Base-by-base conservation (phyloP, 1,284 basidiomycete species). In the Phellopilus nigrolimitatus region DNA sequence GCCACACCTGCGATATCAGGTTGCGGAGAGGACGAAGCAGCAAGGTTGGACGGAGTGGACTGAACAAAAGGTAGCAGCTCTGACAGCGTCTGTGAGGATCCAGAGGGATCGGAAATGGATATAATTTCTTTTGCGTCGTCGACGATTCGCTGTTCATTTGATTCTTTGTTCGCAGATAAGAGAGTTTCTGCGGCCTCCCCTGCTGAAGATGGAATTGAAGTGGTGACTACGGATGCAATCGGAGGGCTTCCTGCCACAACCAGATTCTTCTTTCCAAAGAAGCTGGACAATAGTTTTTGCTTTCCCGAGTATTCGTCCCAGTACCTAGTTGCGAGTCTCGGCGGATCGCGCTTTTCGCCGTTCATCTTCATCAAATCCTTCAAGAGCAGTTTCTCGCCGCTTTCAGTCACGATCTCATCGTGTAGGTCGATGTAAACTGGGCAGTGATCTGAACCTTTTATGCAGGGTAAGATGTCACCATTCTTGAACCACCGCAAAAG, bases 391-490 rank as follows among this genome's bases (percentile, higher is more conserved):
- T 59, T 73, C 30, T 71, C 68, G 0, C 88, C 85, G 5, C 77
- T 71, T 0, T 71, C 63, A 22, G 77, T 70, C 3, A 70, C 70
- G 48, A 95, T 87, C 57, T 86, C 75, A 58, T 98, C 92, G 60
- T 89, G 76, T 9, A 99, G 70, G 62, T 98, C 94, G 56, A 98
- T 74, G 62, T 80, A 95, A 13, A 97, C 87, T 0, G 95, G 95
- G 65, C 97, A 99, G 63, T 99, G 95, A 66, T 99, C 95, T 19
- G 92, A 95, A 3, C 97, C 95, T 60, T 88, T 90, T 52, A 98
- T 66, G 4, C 82, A 75, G 4, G 88, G 81, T 60, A 90, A 87
- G 47, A 97, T 97, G 62, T 99, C 91, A 1, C 88, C 88, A 43
- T 78, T 74, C 62, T 91, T 92, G 61, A 99, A 79, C 95, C 95